These are phyloP conservation scores for Beauveria bassiana DNA, from an alignment of 2,329 filamentous ascomycete species.

Conservation along the genomic window DNA sequence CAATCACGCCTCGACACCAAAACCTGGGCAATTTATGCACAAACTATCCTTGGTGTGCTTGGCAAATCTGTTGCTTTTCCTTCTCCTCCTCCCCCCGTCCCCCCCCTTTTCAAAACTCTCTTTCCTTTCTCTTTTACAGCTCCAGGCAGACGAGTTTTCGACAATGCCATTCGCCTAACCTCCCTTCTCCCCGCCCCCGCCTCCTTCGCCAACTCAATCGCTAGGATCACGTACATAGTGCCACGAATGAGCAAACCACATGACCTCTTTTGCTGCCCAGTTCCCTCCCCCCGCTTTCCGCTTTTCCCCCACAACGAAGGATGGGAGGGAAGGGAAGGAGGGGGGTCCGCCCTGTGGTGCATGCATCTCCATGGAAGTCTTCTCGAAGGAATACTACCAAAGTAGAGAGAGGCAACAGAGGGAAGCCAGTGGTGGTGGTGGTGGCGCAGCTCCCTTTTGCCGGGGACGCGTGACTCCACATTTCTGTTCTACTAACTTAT, in stretches of 20 bases:
- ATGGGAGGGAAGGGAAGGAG: background rate
- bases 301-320: background rate
- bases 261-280: background rate
- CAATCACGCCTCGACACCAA: background rate
- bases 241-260: background rate
- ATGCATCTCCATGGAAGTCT: slow-evolving; percentile 21
- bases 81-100: too few relatives aligned
- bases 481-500: background rate
- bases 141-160: slow-evolving; percentile 6
- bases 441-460: background rate
- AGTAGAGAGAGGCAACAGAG: background rate
- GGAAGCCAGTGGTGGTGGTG: background rate
- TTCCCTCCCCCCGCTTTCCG: background rate
- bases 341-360: background rate
- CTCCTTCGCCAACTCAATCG: background rate
- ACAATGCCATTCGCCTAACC: background rate
- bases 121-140: background rate
- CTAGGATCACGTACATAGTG: background rate
- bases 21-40: too few relatives aligned
- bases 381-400: slow-evolving; percentile 21
- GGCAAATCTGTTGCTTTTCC: too few relatives aligned
- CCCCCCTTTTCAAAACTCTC: background rate
- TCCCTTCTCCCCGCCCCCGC: background rate
- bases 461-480: background rate
- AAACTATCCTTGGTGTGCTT: too few relatives aligned